Base-by-base conservation (phyloP, 2,329 filamentous ascomycete genomes). In the Arthrobotrys iridis region DNA sequence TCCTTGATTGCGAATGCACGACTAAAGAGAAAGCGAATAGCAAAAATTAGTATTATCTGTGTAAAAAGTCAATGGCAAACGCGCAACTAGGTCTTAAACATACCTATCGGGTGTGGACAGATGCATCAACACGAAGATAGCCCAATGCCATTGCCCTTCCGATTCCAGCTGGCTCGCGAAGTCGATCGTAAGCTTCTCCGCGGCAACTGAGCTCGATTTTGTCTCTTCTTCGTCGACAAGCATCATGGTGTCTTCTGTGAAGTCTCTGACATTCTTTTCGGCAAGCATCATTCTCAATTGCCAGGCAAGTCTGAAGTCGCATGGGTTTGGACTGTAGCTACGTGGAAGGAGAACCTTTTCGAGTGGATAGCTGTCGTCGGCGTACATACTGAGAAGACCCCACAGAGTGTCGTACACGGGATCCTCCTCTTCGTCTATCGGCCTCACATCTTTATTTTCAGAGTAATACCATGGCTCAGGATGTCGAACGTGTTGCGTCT, bases 381-480 rank as follows among this genome's bases (percentile, higher is more conserved):
- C 88, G 79, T 93, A 96, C 3, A 96, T 85, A 81, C 92, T 92
- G 57, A 99, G 83, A 0, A 99, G 86, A 10, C 93, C 91, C 90
- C 94, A 97, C 0, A 98, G 85, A 5, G 96, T 85, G 80, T 96
- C 93, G n/a, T 75, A 68, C 24, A 87, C 85, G 10, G 85, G 83
- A 2, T 84, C 83, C 76, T 91, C 88, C 15, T 88, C 83, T 87
- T 90, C 91, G 1, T 84, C 83, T 77, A 91, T 88, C 18, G 88
- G 83, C 10, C 26, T 11, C 86, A 90, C 91, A 73, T 89, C 85
- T 74, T 90, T 87, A 15, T 40, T 37, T 15, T 67, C 63, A 26
- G 52, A 43, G 8, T 86, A 81, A 79, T 91, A 93, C 86, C 89
- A 90, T 1, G 92, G 88, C n/a, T 86, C 83, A 0, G 94, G 93